phyloP scores from a whole-genome alignment of 768 basidiomycete species.

The Tylopilus plumbeoviolaceoides region DNA sequence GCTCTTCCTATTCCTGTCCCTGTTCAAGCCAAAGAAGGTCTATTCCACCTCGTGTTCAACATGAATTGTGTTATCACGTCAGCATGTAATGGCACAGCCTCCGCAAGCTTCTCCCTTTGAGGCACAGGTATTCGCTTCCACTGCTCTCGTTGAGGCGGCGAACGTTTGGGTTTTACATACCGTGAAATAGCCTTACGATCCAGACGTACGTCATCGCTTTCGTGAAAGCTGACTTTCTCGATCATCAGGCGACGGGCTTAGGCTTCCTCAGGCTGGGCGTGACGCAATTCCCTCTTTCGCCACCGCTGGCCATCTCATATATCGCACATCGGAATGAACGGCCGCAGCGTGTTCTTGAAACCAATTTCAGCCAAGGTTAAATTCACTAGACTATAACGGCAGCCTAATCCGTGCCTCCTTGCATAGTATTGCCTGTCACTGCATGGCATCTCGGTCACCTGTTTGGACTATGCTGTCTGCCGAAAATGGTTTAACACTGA shows the following conservation, averaged over 20 bases:
- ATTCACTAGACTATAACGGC: constrained; percentile 20
- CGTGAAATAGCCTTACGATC: constrained; percentile 13
- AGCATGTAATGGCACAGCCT: constrained; percentile 16
- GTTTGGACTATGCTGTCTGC: constrained; percentile 16
- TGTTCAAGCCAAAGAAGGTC: constrained; percentile 10
- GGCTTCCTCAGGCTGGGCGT: constrained; percentile 14
- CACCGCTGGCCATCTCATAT: constrained; percentile 11
- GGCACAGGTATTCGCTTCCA: constrained; percentile 10
- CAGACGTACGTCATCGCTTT: constrained; percentile 29
- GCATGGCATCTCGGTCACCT: constrained; percentile 15
- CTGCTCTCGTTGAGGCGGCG: constrained; percentile 7
- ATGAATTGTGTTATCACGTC: constrained; percentile 10
- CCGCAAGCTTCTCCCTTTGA: not conserved
- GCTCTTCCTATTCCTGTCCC: constrained; percentile 3
- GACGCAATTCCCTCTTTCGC: constrained; percentile 19
- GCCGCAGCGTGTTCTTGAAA: constrained; percentile 17
- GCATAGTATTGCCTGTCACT: constrained; percentile 15
- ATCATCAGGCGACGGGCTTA: constrained; percentile 8
- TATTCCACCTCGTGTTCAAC: constrained; percentile 23
- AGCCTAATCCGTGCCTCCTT: constrained; percentile 12
- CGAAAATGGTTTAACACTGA: constrained; percentile 20
- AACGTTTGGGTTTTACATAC: constrained; percentile 24
- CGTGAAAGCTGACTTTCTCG: constrained; percentile 9
- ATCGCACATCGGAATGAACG: constrained; percentile 10
- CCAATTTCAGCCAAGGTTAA: constrained; percentile 13